Evolutionary conservation across 768 basidiomycete species (phyloP), one percentile per base, ranked within the genome.

Genomic region (Candolleomyces efflorescens): DNA sequence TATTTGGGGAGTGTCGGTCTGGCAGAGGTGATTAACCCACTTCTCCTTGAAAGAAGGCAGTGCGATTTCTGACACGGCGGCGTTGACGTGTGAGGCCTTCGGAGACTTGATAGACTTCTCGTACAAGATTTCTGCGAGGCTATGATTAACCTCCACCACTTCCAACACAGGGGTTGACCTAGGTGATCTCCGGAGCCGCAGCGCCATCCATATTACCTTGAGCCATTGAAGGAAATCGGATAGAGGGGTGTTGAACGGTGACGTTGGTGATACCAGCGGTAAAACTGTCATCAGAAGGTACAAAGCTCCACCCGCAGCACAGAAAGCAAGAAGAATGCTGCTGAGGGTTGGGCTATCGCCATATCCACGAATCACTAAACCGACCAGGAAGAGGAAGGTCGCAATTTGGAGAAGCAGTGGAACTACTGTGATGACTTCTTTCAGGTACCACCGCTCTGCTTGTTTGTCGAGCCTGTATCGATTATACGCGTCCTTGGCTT

Each of bases 401-500:
- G 54, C 64, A 5, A 59, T 10, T 24, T 64, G 64, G 7, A 64
- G 46, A 3, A 62, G 60, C 39, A 62, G 56, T 3, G 64, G 64
- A 11, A 62, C 56, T 0, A 58, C 43, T 9, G 44, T 55, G 43
- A 64, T 60, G 24, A 61, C 64, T 10, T 59, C 51, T 41, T 60
- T 57, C 17, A 64, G 41, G 32, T 59, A 55, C 44, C 57, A 62
- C 44, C 58, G 59, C 44, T 64, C 61, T 36, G 60, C 54, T 3
- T 61, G 59, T 23, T 58, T 56, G 51, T 62, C 62, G 18, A 58
- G 57, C 37, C 53, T 57, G n/a, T 62, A 62, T 23, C 64, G 57
- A 52, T 57, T 60, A 41, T 59, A 64, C 36, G 64, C 64, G 52
- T 64, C 64, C 11, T 58, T 44, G 22, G 62, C 58, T 18, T 62